Conservation (phyloP, 2,329 filamentous ascomycete species). For the Cadophora malorum region DNA sequence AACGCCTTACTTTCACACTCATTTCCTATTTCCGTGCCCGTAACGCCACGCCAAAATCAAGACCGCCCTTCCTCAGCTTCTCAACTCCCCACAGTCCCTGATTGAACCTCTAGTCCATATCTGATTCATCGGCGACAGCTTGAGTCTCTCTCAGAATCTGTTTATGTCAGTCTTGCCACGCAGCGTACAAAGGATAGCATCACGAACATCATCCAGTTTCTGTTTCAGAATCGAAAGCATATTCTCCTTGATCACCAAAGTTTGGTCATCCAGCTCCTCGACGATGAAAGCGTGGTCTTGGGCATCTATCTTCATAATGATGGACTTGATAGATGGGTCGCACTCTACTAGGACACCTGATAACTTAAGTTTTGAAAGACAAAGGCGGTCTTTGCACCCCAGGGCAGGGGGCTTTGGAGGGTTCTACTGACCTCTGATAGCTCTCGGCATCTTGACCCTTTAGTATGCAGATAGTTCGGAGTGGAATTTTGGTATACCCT, state of each 20-base stretch:
- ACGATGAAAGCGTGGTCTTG: slow-evolving; percentile 77
- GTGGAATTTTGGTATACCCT: not conserved
- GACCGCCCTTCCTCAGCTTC: not conserved
- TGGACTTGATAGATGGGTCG: slow-evolving; percentile 87
- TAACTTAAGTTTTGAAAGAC: slow-evolving; percentile 19
- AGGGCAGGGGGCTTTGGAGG: not conserved
- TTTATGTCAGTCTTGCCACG: slow-evolving; percentile 22
- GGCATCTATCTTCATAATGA: slow-evolving; percentile 78
- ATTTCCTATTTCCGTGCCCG: not conserved
- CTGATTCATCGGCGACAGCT: slow-evolving; percentile 24
- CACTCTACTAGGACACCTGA: slow-evolving; percentile 78
- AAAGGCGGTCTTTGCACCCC: not conserved
- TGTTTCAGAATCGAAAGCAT: slow-evolving; percentile 72
- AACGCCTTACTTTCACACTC: slow-evolving; percentile 3
- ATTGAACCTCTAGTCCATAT: slow-evolving; percentile 20
- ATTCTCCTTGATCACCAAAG: slow-evolving; percentile 75
- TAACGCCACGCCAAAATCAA: slow-evolving; percentile 12
- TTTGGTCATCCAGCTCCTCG: slow-evolving; percentile 79
- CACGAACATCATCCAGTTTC: slow-evolving; percentile 69
- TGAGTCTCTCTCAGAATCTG: slow-evolving; percentile 46
- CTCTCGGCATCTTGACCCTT: slow-evolving; percentile 57
- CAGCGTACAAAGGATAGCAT: slow-evolving; percentile 20
- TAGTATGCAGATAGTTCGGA: not conserved
- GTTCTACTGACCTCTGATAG: slow-evolving; percentile 58
- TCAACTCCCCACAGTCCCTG: not conserved